phyloP scores from a whole-genome alignment of 2,329 filamentous ascomycete species.

The Zymoseptoria crescenta region DNA sequence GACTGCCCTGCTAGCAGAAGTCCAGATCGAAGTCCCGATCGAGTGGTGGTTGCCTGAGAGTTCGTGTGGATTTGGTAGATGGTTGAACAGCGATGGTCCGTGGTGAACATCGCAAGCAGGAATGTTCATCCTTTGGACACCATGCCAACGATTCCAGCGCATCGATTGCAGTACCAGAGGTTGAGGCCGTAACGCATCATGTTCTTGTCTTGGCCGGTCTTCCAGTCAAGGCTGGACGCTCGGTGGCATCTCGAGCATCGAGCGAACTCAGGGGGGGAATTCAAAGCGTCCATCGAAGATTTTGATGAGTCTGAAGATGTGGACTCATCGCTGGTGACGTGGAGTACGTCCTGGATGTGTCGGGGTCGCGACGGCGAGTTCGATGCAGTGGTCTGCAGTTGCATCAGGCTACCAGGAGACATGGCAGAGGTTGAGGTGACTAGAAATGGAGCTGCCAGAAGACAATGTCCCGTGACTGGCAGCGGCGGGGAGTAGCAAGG shows the following conservation, averaged over 20 bases:
- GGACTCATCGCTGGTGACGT: conserved; percentile 21
- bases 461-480: conserved; percentile 13
- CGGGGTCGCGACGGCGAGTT: conserved; percentile 23
- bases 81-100: neutral
- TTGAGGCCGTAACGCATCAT: conserved; percentile 33
- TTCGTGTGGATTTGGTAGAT: neutral
- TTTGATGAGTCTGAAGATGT: conserved; percentile 14
- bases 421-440: conserved; percentile 7
- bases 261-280: conserved; percentile 20
- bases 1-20: neutral
- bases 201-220: conserved; percentile 27
- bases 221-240: conserved; percentile 26
- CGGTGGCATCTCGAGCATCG: conserved; percentile 32
- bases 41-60: neutral
- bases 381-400: conserved; percentile 27
- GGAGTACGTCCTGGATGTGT: conserved; percentile 29
- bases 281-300: conserved; percentile 6
- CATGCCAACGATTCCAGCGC: conserved; percentile 30
- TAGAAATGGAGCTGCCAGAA: conserved; percentile 17
- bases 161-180: conserved; percentile 31
- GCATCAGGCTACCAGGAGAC: conserved; percentile 21
- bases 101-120: neutral
- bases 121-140: conserved; percentile 2
- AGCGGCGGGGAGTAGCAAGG: conserved; percentile 11
- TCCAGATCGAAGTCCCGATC: neutral